phyloP scores from a whole-genome alignment of 495 filamentous ascomycete species.

The Podospora conica region DNA sequence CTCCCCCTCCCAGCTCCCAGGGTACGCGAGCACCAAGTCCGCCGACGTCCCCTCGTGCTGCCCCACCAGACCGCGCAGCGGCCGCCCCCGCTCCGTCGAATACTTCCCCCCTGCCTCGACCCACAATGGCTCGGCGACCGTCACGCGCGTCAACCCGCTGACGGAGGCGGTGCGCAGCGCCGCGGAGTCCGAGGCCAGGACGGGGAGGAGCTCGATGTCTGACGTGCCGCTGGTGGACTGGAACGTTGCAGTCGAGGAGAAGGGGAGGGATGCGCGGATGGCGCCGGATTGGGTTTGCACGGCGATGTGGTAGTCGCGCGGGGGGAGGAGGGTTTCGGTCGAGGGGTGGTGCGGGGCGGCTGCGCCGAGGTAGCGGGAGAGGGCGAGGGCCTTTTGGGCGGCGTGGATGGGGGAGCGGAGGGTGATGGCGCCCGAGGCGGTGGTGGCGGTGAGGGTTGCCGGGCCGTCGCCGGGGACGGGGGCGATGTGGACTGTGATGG shows the following conservation, averaged over 20 bases:
- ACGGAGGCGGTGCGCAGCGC: conserved; percentile 28
- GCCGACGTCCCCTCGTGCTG: conserved; percentile 33
- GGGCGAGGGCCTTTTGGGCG: conserved; percentile 5
- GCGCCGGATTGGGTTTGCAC: conserved; percentile 32
- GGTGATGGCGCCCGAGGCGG: conserved; percentile 32
- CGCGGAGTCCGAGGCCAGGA: conserved; percentile 15
- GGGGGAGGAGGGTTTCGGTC: conserved; percentile 23
- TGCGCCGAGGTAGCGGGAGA: not conserved
- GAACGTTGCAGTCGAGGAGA: conserved; percentile 19
- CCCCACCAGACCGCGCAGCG: conserved; percentile 24
- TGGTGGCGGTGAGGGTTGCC: conserved; percentile 29
- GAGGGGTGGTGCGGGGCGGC: not conserved
- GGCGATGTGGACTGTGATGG: conserved; percentile 31
- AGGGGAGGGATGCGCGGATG: conserved; percentile 28
- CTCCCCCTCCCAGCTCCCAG: conserved; percentile 37
- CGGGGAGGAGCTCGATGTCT: conserved; percentile 30
- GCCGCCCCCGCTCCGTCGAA: not conserved
- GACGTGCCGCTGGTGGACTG: conserved; percentile 26
- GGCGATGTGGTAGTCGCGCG: conserved; percentile 38
- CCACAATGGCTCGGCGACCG: conserved; percentile 35
- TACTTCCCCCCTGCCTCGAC: not conserved
- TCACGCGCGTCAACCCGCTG: conserved; percentile 28
- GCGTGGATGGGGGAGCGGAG: conserved; percentile 31
- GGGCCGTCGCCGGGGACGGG: conserved; percentile 29
- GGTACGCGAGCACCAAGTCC: conserved; percentile 28